Conservation (phyloP, 768 basidiomycete species). For the Pleurotus pulmonarius region DNA sequence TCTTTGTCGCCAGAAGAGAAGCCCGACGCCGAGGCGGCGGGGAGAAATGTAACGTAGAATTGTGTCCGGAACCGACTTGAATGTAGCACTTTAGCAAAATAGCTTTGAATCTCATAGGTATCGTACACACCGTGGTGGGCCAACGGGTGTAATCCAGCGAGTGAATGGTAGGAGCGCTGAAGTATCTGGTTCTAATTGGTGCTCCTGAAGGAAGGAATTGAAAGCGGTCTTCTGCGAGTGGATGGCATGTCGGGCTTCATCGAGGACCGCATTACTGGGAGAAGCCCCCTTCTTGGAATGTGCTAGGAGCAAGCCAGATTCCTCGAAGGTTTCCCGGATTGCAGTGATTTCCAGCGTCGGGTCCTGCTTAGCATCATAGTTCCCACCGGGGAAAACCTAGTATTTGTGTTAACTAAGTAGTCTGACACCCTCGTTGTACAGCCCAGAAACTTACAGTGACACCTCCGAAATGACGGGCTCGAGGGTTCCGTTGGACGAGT, state of each 20-base stretch:
- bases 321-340: conserved; percentile 76
- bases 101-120: neutral
- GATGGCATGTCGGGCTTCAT: conserved; percentile 51
- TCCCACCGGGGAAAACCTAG: conserved; percentile 78
- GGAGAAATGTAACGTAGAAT: conserved; percentile 66
- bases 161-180: conserved; percentile 63
- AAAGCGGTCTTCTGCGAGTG: conserved; percentile 51
- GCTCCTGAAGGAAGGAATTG: conserved; percentile 44
- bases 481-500: conserved; percentile 66
- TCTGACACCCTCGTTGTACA: neutral
- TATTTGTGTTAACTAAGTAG: neutral
- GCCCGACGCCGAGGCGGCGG: conserved; percentile 34
- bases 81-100: neutral
- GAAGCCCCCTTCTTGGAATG: conserved; percentile 24
- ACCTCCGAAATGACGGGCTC: conserved; percentile 60
- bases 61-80: conserved; percentile 66
- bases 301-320: conserved; percentile 64
- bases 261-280: conserved; percentile 35
- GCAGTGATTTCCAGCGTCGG: conserved; percentile 55
- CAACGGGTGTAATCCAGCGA: conserved; percentile 69
- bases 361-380: conserved; percentile 60
- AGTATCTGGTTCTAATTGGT: conserved; percentile 40
- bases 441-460: conserved; percentile 48
- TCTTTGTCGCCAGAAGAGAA: conserved; percentile 53
- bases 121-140: conserved; percentile 41